These are phyloP conservation scores for Skeletonema costatum DNA, from an alignment of 108 stramenopile species.

Conservation along the genomic window DNA sequence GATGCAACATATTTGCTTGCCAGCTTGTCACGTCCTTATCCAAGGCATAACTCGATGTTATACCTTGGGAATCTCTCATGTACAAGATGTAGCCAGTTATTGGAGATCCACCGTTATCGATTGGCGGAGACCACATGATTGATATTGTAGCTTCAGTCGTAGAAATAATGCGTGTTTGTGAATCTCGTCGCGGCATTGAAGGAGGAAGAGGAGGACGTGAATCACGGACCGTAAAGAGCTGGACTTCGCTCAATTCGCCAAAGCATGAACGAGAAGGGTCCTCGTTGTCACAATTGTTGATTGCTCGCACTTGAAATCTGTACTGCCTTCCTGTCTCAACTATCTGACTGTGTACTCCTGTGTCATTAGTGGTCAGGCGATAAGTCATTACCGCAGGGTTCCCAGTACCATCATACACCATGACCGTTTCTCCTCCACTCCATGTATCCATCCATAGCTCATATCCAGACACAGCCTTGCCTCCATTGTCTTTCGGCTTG, in stretches of 20 bases:
- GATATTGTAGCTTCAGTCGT: conserved; percentile 51
- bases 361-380: conserved; percentile 47
- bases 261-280: conserved; percentile 57
- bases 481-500: conserved; percentile 72
- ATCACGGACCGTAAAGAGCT: conserved; percentile 69
- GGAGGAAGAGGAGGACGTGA: conserved; percentile 71
- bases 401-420: conserved; percentile 83
- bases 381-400: conserved; percentile 53
- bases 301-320: conserved; percentile 80
- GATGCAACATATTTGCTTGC: conserved; percentile 38
- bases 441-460: conserved; percentile 88
- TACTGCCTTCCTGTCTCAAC: conserved; percentile 73
- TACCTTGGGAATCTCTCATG: conserved; percentile 50
- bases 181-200: conserved; percentile 60
- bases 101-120: conserved; percentile 86
- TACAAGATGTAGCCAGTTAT: conserved; percentile 76
- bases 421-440: conserved; percentile 64
- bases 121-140: conserved; percentile 64
- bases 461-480: conserved; percentile 76
- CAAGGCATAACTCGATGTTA: conserved; percentile 23
- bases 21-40: conserved; percentile 25
- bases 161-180: conserved; percentile 37
- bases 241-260: conserved; percentile 63
- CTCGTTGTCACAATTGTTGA: conserved; percentile 73
- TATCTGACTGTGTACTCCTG: conserved; percentile 54